These are phyloP conservation scores for Rhynchospora breviuscula DNA, from an alignment of 176 grass and related monocot genomes.

Conservation along the genomic window DNA sequence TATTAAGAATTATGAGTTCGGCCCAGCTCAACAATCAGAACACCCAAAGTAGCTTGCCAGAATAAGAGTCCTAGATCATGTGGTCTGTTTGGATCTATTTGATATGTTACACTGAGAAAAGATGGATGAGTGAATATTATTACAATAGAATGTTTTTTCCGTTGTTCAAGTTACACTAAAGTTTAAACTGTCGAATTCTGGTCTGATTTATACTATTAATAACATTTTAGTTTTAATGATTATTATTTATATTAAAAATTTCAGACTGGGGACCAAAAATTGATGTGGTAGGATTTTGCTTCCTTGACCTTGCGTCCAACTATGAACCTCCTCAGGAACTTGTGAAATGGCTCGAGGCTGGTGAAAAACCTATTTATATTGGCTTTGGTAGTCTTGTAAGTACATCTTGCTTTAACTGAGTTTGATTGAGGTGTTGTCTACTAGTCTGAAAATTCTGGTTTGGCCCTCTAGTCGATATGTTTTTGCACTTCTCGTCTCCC, in stretches of 20 bases:
- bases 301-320: slow-evolving; percentile 60
- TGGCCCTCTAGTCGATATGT: background rate
- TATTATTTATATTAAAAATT: slow-evolving; percentile 8
- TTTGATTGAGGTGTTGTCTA: background rate
- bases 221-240: background rate
- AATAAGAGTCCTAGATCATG: background rate
- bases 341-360: slow-evolving; percentile 41
- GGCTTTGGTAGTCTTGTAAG: slow-evolving; percentile 74
- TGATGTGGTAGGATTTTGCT: slow-evolving; percentile 81
- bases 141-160: background rate
- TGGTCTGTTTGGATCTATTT: background rate
- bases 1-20: background rate
- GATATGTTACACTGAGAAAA: background rate
- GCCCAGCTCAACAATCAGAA: background rate
- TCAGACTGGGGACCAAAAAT: slow-evolving; percentile 68
- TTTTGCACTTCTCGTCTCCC: background rate
- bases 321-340: slow-evolving; percentile 54
- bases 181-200: background rate
- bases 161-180: background rate
- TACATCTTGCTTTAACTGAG: background rate
- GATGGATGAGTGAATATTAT: background rate
- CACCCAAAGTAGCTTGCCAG: background rate
- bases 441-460: background rate
- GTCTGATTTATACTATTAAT: background rate
- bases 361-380: slow-evolving; percentile 70